These are phyloP conservation scores for Seminavis robusta DNA, from an alignment of 108 stramenopile species.

Conservation along the genomic window DNA sequence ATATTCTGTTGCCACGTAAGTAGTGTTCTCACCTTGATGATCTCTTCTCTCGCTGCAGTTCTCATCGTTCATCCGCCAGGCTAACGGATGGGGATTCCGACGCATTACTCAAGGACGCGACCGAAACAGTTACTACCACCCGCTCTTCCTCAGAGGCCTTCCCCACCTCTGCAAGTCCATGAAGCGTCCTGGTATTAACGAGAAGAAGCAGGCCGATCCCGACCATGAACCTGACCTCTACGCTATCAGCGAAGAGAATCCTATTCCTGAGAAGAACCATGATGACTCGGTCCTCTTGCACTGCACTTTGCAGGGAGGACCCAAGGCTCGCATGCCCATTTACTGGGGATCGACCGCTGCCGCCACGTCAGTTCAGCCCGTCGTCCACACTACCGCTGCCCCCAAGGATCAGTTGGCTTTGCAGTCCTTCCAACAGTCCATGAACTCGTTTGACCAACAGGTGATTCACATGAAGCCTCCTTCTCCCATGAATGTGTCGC, in stretches of 20 bases:
- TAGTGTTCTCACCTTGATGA: too few species aligned
- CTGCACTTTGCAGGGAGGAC: slow-evolving; percentile 44
- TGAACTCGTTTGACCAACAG: neutral
- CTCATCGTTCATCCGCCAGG: slow-evolving; percentile 65
- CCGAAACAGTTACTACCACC: slow-evolving; percentile 62
- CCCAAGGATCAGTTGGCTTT: neutral
- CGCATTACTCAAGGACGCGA: slow-evolving; percentile 55
- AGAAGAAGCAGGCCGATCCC: slow-evolving; percentile 35
- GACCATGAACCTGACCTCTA: slow-evolving; percentile 49
- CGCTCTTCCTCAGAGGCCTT: slow-evolving; percentile 41
- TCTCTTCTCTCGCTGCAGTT: too few species aligned
- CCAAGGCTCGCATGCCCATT: slow-evolving; percentile 59
- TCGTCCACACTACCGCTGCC: neutral
- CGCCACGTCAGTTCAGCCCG: neutral
- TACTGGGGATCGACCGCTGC: slow-evolving; percentile 15
- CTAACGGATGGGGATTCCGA: slow-evolving; percentile 73
- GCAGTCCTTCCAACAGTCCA: slow-evolving; percentile 5
- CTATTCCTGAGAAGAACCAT: slow-evolving; percentile 31
- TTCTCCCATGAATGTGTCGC: too few species aligned
- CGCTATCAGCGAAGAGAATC: slow-evolving; percentile 35
- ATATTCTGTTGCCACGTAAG: too few species aligned
- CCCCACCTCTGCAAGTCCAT: slow-evolving; percentile 36
- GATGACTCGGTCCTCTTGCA: slow-evolving; percentile 40
- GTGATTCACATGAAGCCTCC: neutral
- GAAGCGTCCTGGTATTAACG: slow-evolving; percentile 37